A percentile compares a stretch with the other conserved stretches of the same genome.
These are phyloP conservation scores for Tulasnella sp. DNA, from an alignment of 768 basidiomycete genomes.

Conservation along the genomic window DNA sequence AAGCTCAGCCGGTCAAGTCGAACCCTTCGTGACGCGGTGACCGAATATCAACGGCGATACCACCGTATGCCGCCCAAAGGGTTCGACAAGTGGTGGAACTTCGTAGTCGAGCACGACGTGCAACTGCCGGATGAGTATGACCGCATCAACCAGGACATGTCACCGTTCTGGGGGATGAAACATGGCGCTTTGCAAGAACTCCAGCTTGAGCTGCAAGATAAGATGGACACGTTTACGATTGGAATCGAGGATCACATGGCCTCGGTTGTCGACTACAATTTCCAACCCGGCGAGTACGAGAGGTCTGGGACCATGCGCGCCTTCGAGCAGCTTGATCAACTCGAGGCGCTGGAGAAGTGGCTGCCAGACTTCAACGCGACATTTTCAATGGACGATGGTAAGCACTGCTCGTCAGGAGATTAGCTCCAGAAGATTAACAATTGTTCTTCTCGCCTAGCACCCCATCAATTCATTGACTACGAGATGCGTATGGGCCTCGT, in stretches of 20 bases:
- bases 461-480: slow-evolving; percentile 29
- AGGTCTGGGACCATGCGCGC: not conserved
- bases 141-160: slow-evolving; percentile 35
- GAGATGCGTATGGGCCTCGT: slow-evolving; percentile 27
- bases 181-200: slow-evolving; percentile 20
- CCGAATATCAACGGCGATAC: slow-evolving; percentile 31
- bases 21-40: slow-evolving; percentile 30
- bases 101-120: slow-evolving; percentile 36
- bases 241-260: not conserved
- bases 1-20: slow-evolving; percentile 29
- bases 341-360: slow-evolving; percentile 32
- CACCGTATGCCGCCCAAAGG: slow-evolving; percentile 32
- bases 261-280: not conserved
- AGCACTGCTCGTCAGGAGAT: too few species aligned
- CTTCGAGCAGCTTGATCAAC: slow-evolving; percentile 28
- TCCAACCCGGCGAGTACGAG: not conserved
- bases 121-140: slow-evolving; percentile 46
- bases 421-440: too few species aligned
- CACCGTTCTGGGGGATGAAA: slow-evolving; percentile 35
- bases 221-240: not conserved
- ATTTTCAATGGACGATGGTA: slow-evolving; percentile 25
- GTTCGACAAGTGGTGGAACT: slow-evolving; percentile 37
- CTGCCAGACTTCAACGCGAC: slow-evolving; percentile 39
- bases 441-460: not conserved
- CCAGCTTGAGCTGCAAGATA: not conserved